These are phyloP conservation scores for Pisolithus microcarpus DNA, from an alignment of 768 basidiomycete species.

Conservation along the genomic window DNA sequence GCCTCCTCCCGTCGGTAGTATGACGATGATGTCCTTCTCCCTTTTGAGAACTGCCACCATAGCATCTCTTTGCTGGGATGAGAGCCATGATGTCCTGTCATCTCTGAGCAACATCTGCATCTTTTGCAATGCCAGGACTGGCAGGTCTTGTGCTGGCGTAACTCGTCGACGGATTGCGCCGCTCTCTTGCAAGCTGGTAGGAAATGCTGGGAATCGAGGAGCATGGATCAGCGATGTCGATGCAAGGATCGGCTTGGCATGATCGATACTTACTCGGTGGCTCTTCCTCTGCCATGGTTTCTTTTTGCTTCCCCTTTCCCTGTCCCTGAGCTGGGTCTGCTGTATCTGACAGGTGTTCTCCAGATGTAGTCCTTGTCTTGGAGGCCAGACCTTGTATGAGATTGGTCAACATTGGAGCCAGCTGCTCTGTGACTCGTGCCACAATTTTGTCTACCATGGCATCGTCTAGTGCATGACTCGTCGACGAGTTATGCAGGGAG, in stretches of 20 bases:
- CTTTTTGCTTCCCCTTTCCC: background rate
- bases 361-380: too few species aligned
- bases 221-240: background rate
- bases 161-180: background rate
- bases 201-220: background rate
- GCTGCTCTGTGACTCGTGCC: background rate
- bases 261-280: background rate
- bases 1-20: conserved; percentile 19
- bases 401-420: background rate
- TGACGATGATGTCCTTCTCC: conserved; percentile 14
- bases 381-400: conserved; percentile 6
- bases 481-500: background rate
- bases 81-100: conserved; percentile 5
- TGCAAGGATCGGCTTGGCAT: too few species aligned
- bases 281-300: background rate
- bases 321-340: conserved; percentile 4
- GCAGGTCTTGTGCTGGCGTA: background rate
- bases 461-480: background rate
- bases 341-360: too few species aligned
- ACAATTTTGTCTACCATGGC: background rate
- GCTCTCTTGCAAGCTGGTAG: too few species aligned
- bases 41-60: conserved; percentile 3
- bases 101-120: too few species aligned
- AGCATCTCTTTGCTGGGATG: conserved; percentile 10
- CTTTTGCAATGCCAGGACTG: too few species aligned